Base-by-base conservation (phyloP, 2,329 filamentous ascomycete genomes). In the Beauveria varroae region DNA sequence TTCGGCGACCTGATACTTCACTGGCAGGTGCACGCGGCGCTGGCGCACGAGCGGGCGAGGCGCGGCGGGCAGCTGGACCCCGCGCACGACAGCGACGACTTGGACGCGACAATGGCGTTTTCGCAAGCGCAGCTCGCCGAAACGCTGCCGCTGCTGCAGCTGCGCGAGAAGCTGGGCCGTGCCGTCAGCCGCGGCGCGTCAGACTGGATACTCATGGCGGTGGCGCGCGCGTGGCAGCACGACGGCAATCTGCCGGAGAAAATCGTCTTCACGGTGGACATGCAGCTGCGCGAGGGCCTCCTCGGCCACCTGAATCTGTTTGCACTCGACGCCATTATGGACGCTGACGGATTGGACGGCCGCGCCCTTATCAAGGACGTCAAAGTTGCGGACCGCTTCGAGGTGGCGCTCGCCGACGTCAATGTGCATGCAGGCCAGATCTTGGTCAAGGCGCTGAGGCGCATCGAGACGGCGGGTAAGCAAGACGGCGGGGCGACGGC, bases 1-100 rank as follows among this genome's bases (percentile, higher is more conserved):
- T 88, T 81, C 71, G 73, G 76, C 5, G 86, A 89, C 70, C 73
- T 89, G 52, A 69, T 89, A 37, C 79, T 82, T 1, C 86, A 88
- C 72, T 88, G 84, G 83, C 86, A 89, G 70, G 82, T 89, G 64
- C 81, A 87, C 67, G 81, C 80, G 2, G 80, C 83, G 10, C 73
- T 89, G 37, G 73, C 75, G 16, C 71, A 78, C 62, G 79, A 81
- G 65, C 74, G 78, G 9, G 67, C 73, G 43, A 64, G 63, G 26
- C 9, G 9, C 9, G 62, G 67, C 47, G 65, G 68, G 20, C 62
- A 58, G 16, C 64, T 75, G 41, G 66, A 71, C 1, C 12, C 12
- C 30, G 30, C 30, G 30, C 28, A 43, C 63, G 7, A 56, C 63
- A 20, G 18, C 5, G 72, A 74, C 47, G 62, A 72, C 44, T 30